These are phyloP conservation scores for Metschnikowia dekortorum DNA, from an alignment of 805 yeast genomes.

Conservation along the genomic window DNA sequence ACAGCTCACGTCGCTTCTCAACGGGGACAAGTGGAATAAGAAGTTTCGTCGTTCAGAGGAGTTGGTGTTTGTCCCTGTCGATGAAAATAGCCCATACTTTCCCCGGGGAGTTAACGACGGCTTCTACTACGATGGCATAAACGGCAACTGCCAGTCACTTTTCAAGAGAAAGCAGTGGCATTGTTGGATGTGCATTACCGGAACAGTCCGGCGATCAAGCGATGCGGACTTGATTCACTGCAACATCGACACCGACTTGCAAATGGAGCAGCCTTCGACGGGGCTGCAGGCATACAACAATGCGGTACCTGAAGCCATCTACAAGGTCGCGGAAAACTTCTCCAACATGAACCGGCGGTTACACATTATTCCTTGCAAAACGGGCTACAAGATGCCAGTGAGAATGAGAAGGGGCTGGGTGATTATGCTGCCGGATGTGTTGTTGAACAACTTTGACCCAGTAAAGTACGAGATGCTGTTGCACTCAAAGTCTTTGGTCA, in stretches of 20 bases:
- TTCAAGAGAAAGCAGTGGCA: conserved; percentile 86
- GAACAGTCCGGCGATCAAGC: conserved; percentile 81
- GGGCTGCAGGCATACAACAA: conserved; percentile 13
- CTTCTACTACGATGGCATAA: conserved; percentile 10
- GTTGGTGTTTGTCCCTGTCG: conserved; percentile 73
- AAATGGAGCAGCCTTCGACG: conserved; percentile 46
- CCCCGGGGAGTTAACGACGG: conserved; percentile 46
- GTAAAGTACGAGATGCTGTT: conserved; percentile 28
- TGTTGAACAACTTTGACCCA: conserved; percentile 61
- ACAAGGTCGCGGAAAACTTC: conserved; percentile 83
- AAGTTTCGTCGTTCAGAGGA: conserved; percentile 88
- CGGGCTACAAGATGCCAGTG: conserved; percentile 62
- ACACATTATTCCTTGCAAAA: conserved; percentile 75
- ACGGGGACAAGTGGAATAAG: conserved; percentile 46
- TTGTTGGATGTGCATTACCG: conserved; percentile 97
- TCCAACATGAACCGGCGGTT: conserved; percentile 75
- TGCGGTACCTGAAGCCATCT: conserved; percentile 64
- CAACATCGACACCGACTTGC: conserved; percentile 85
- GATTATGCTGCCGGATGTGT: conserved; percentile 76
- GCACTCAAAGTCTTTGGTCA: conserved; percentile 27
- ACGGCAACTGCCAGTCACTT: conserved; percentile 27
- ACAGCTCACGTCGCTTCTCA: conserved; percentile 53
- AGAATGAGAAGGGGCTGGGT: conserved; percentile 86
- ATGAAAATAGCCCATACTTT: conserved; percentile 58
- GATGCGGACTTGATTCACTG: conserved; percentile 87